These are phyloP conservation scores for Mycena latifolia DNA, from an alignment of 768 basidiomycete species.

Conservation along the genomic window DNA sequence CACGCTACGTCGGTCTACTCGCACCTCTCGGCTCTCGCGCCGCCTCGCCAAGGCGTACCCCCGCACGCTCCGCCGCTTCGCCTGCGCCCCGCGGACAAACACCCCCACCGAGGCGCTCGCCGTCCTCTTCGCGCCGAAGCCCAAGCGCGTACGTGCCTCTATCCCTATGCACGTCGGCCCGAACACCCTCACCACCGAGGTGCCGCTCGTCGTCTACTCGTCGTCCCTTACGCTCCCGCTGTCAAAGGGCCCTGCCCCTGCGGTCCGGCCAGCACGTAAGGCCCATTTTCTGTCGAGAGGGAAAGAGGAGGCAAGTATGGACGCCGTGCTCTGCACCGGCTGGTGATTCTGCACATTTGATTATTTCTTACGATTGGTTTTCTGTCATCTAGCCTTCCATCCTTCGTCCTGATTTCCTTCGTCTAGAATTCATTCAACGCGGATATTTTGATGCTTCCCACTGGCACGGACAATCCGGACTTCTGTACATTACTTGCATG, in stretches of 20 bases:
- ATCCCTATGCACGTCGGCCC: slow-evolving; percentile 11
- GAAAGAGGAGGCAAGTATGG: slow-evolving; percentile 2
- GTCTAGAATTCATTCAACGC: too few relatives aligned
- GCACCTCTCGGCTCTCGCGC: not conserved
- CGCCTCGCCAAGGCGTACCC: not conserved
- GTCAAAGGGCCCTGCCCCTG: slow-evolving; percentile 22
- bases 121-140: too few relatives aligned
- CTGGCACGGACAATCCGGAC: too few relatives aligned
- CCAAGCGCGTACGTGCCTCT: too few relatives aligned
- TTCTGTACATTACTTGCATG: too few relatives aligned
- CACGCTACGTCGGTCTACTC: not conserved
- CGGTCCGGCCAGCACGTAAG: slow-evolving; percentile 13
- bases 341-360: slow-evolving; percentile 10
- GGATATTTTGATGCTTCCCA: too few relatives aligned
- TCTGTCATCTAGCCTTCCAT: not conserved
- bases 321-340: slow-evolving; percentile 10
- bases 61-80: slow-evolving; percentile 18
- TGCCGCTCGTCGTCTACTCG: slow-evolving; percentile 5
- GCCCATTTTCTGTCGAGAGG: slow-evolving; percentile 1
- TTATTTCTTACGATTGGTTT: too few relatives aligned
- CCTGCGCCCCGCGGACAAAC: slow-evolving; percentile 1
- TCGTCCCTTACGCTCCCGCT: slow-evolving; percentile 20
- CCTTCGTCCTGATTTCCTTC: not conserved
- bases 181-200: slow-evolving; percentile 1
- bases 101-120: slow-evolving; percentile 2